phyloP scores from a whole-genome alignment of 192 early-diverging fungal species.

The Lunasporangiospora selenospora region DNA sequence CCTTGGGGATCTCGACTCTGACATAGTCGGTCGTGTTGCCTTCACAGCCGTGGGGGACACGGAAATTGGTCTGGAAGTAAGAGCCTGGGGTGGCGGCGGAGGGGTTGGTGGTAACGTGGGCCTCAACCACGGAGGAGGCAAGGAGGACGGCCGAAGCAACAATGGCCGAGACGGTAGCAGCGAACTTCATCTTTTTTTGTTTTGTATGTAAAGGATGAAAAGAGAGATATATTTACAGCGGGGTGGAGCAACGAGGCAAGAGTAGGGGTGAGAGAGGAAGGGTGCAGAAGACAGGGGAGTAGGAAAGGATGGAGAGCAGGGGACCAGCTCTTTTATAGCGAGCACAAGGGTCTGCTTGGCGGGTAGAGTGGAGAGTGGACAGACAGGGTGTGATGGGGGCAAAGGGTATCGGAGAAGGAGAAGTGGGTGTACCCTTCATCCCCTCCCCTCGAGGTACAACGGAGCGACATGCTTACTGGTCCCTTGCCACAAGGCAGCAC shows the following conservation, averaged over 20 bases:
- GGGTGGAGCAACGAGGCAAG: no score
- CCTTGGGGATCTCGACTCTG: slow-evolving; percentile 44
- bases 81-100: slow-evolving; percentile 18
- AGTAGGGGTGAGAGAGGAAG: not conserved
- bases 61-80: slow-evolving; percentile 48
- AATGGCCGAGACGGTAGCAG: slow-evolving; percentile 10
- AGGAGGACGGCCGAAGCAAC: slow-evolving; percentile 31
- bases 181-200: slow-evolving; percentile 27
- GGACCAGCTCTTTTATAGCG: no score
- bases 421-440: no score
- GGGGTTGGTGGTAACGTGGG: slow-evolving; percentile 48
- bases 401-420: no score
- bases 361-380: no score
- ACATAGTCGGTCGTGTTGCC: slow-evolving; percentile 39
- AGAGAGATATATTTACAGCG: no score
- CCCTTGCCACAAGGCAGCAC: no score
- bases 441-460: no score
- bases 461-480: no score
- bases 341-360: no score
- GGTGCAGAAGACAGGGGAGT: not conserved
- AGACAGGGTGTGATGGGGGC: no score
- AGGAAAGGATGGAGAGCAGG: no score
- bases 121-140: slow-evolving; percentile 20
- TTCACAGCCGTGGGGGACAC: slow-evolving; percentile 44
- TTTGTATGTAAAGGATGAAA: not conserved